A percentile compares a stretch with the other conserved stretches of the same genome.
Evolutionary conservation across 495 filamentous ascomycete species (phyloP).

Genomic region (Aspergillus hancockii): DNA sequence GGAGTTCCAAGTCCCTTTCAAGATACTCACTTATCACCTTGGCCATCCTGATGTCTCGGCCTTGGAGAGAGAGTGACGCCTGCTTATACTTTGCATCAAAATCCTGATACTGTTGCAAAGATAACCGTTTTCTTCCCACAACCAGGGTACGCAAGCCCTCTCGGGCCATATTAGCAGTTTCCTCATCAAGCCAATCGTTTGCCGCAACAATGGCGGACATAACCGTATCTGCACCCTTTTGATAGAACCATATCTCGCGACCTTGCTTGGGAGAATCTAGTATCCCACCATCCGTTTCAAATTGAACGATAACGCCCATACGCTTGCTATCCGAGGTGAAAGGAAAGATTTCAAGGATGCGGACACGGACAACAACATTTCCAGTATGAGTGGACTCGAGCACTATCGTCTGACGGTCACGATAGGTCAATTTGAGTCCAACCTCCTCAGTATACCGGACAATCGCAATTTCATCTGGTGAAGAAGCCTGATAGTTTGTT

Average conservation of each 20-base stretch:
- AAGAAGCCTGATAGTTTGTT: constrained; percentile 92
- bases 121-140: constrained; percentile 82
- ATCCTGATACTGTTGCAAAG: constrained; percentile 70
- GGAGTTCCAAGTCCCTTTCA: constrained; percentile 84
- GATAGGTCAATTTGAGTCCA: constrained; percentile 79
- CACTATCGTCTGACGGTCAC: constrained; percentile 81
- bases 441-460: constrained; percentile 94
- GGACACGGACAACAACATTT: constrained; percentile 77
- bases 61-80: constrained; percentile 75
- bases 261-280: constrained; percentile 39
- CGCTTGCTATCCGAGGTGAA: constrained; percentile 97
- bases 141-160: constrained; percentile 95
- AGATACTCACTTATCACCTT: constrained; percentile 76
- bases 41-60: constrained; percentile 79
- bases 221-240: constrained; percentile 97
- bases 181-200: constrained; percentile 98
- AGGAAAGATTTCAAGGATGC: constrained; percentile 91
- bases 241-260: constrained; percentile 95
- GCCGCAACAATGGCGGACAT: constrained; percentile 91
- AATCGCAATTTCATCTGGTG: constrained; percentile 97
- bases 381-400: constrained; percentile 79
- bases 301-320: constrained; percentile 97
- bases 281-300: constrained; percentile 52
- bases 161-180: constrained; percentile 97
- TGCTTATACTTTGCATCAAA: constrained; percentile 76